Evolutionary conservation across 1,284 basidiomycete species (phyloP).

Genomic region (Coriolopsis trogii): DNA sequence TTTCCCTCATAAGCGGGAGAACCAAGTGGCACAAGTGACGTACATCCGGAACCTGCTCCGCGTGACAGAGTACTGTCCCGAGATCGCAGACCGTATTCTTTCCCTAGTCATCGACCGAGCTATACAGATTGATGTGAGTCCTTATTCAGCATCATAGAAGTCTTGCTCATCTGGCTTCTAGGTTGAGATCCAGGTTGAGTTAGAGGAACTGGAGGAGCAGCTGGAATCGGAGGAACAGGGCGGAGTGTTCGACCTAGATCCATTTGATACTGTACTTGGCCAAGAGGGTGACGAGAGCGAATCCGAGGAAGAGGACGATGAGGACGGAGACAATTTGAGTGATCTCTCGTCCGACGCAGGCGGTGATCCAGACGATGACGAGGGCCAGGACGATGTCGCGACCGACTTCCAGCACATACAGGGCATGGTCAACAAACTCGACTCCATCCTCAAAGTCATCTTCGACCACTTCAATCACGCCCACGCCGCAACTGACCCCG

Average conservation of each 20-base stretch:
- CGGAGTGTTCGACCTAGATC: constrained; percentile 78
- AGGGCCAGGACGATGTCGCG: constrained; percentile 42
- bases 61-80: constrained; percentile 88
- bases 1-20: constrained; percentile 95
- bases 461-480: constrained; percentile 80
- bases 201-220: constrained; percentile 88
- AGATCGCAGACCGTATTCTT: constrained; percentile 85
- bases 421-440: constrained; percentile 89
- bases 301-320: constrained; percentile 49
- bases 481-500: constrained; percentile 34
- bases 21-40: constrained; percentile 79
- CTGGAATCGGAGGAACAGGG: constrained; percentile 58
- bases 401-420: constrained; percentile 72
- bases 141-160: neutral
- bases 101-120: constrained; percentile 88
- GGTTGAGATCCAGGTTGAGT: constrained; percentile 96
- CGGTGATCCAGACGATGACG: constrained; percentile 53
- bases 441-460: constrained; percentile 83
- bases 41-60: constrained; percentile 92
- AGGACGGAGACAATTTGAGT: constrained; percentile 53
- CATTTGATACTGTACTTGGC: constrained; percentile 81
- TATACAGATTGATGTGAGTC: constrained; percentile 92
- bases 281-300: constrained; percentile 67
- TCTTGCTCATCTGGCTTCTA: constrained; percentile 34
- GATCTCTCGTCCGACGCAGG: constrained; percentile 74